Conservation (phyloP, 441 rosid species). For the Theobroma grandiflorum region DNA sequence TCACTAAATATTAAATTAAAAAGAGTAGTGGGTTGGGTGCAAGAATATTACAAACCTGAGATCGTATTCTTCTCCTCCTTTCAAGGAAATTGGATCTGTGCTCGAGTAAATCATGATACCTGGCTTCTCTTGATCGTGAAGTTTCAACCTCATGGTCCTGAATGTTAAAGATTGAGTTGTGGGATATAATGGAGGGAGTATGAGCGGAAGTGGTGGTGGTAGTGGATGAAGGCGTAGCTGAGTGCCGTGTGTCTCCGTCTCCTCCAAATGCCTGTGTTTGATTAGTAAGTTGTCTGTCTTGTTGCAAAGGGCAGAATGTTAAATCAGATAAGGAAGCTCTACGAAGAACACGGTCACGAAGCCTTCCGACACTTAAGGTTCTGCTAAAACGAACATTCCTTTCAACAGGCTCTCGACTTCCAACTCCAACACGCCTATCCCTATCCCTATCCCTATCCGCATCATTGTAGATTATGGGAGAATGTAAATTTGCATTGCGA, state of each 20-base stretch:
- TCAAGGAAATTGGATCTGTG: slow-evolving; percentile 93
- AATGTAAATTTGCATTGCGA: slow-evolving; percentile 43
- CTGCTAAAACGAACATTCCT: slow-evolving; percentile 89
- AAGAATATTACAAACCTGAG: slow-evolving; percentile 74
- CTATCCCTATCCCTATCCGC: slow-evolving; percentile 53
- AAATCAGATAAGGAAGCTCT: slow-evolving; percentile 77
- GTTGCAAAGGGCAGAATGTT: slow-evolving; percentile 61
- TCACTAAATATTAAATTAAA: neutral
- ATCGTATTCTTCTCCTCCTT: slow-evolving; percentile 90
- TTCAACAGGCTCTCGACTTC: slow-evolving; percentile 73
- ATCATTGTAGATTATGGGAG: slow-evolving; percentile 49
- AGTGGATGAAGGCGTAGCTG: slow-evolving; percentile 50
- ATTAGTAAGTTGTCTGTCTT: slow-evolving; percentile 54
- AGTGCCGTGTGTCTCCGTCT: slow-evolving; percentile 40
- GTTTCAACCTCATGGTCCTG: slow-evolving; percentile 69
- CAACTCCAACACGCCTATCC: slow-evolving; percentile 66
- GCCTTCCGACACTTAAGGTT: slow-evolving; percentile 96
- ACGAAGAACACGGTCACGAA: slow-evolving; percentile 95
- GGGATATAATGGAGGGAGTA: slow-evolving; percentile 47
- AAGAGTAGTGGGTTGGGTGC: neutral
- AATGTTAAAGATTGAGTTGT: slow-evolving; percentile 55
- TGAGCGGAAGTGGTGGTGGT: slow-evolving; percentile 49
- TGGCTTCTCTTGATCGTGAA: slow-evolving; percentile 73
- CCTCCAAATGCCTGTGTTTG: slow-evolving; percentile 44
- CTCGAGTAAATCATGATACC: slow-evolving; percentile 89